Percentiles rank a stretch among this genome's conserved stretches.
Conservation (phyloP, 2,329 filamentous ascomycete genomes). For the Nannizziopsis arthrosporioides region DNA sequence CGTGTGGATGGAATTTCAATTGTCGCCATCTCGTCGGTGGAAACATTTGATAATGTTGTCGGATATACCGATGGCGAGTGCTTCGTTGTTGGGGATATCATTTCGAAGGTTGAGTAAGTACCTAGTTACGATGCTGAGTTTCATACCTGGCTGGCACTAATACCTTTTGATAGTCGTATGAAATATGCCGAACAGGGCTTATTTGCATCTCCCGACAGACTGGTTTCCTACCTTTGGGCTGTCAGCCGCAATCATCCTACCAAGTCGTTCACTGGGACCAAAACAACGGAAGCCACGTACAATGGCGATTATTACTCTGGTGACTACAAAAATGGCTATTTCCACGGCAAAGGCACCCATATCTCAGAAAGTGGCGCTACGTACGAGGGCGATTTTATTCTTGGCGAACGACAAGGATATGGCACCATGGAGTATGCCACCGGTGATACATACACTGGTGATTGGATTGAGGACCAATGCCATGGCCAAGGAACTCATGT, state of each 20-base stretch:
- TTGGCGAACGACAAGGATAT: slow-evolving; percentile 43
- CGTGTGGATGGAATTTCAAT: slow-evolving; percentile 30
- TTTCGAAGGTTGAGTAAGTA: slow-evolving; percentile 30
- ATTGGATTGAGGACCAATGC: slow-evolving; percentile 36
- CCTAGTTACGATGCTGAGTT: not conserved
- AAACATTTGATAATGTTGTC: slow-evolving; percentile 27
- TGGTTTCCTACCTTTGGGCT: slow-evolving; percentile 36
- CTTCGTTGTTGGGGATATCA: slow-evolving; percentile 33
- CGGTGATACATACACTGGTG: slow-evolving; percentile 38
- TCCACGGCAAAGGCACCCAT: slow-evolving; percentile 45
- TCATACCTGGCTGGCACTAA: slow-evolving; percentile 9
- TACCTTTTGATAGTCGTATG: slow-evolving; percentile 20
- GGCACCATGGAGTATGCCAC: slow-evolving; percentile 49
- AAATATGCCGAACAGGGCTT: slow-evolving; percentile 25
- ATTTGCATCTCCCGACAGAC: slow-evolving; percentile 29
- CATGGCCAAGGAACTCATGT: slow-evolving; percentile 48
- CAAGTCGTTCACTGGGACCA: slow-evolving; percentile 34
- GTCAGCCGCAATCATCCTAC: slow-evolving; percentile 37
- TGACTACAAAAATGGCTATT: slow-evolving; percentile 38
- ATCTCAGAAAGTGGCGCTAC: slow-evolving; percentile 44
- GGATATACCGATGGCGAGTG: slow-evolving; percentile 27
- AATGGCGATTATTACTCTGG: slow-evolving; percentile 47
- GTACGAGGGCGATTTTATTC: slow-evolving; percentile 45
- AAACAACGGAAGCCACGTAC: slow-evolving; percentile 43
- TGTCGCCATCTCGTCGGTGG: slow-evolving; percentile 24